phyloP scores from a whole-genome alignment of 441 rosid genomes.

The Populus hybrid region DNA sequence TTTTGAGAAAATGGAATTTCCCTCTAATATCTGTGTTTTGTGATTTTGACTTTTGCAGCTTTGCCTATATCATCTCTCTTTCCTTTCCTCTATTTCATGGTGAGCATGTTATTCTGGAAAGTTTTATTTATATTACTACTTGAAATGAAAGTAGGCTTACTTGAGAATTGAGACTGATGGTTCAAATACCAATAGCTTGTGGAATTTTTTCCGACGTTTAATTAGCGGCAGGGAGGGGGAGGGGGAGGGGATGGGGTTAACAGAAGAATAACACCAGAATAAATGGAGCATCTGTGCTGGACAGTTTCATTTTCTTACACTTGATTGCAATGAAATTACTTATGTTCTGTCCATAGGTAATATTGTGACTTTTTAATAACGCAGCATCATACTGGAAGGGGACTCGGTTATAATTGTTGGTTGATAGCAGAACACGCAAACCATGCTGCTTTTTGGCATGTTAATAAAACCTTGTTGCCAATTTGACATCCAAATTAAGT shows the following conservation, averaged over 20 bases:
- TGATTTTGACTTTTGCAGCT: constrained; percentile 27
- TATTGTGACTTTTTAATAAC: background rate
- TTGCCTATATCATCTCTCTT: constrained; percentile 46
- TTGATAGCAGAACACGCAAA: background rate
- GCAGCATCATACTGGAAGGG: background rate
- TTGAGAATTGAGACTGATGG: background rate
- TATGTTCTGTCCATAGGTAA: background rate
- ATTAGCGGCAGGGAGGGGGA: background rate
- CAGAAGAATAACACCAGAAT: background rate
- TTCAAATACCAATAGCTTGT: background rate
- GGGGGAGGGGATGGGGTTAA: background rate
- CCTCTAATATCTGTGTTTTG: background rate
- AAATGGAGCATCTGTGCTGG: background rate
- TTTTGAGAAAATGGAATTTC: background rate
- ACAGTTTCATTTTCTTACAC: background rate
- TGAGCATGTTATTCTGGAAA: constrained; percentile 1
- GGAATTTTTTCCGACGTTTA: background rate
- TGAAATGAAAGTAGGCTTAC: background rate
- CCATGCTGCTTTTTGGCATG: background rate
- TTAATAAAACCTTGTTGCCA: background rate
- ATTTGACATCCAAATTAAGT: background rate
- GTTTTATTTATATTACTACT: background rate
- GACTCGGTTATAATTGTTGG: background rate
- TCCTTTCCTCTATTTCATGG: constrained; percentile 52
- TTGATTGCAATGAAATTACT: background rate